phyloP scores from a whole-genome alignment of 306 rosid genomes.

The Quercus dentata region DNA sequence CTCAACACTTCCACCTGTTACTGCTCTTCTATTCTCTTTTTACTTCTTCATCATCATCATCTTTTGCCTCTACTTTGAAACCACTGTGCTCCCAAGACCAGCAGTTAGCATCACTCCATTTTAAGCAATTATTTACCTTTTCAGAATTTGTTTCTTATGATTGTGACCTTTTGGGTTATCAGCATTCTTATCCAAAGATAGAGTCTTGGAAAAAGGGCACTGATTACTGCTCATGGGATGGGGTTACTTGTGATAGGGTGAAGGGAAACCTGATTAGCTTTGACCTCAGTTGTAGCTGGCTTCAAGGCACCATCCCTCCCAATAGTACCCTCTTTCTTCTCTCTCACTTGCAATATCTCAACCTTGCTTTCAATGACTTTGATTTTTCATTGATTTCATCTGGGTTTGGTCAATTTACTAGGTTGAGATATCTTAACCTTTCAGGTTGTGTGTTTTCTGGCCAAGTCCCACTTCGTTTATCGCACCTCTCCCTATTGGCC shows the following conservation, averaged over 20 bases:
- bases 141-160: too few species aligned
- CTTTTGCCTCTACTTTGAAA: too few species aligned
- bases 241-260: slow-evolving; percentile 2
- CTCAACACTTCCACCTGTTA: too few species aligned
- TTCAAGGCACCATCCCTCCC: neutral
- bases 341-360: slow-evolving; percentile 2
- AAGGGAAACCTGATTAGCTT: neutral
- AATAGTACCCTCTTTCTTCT: slow-evolving; percentile 6
- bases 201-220: neutral
- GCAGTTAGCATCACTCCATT: too few species aligned
- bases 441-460: neutral
- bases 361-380: neutral
- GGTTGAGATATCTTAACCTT: neutral
- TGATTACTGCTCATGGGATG: slow-evolving; percentile 18
- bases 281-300: slow-evolving; percentile 8
- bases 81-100: too few species aligned
- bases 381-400: too few species aligned
- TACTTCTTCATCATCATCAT: too few species aligned
- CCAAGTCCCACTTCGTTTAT: neutral
- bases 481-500: neutral
- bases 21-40: too few species aligned
- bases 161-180: too few species aligned
- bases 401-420: neutral
- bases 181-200: neutral
- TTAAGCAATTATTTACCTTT: too few species aligned